Evolutionary conservation across 768 basidiomycete genomes (phyloP), one percentile per base, ranked within the genome.

Genomic region (Plicaturopsis crispa): DNA sequence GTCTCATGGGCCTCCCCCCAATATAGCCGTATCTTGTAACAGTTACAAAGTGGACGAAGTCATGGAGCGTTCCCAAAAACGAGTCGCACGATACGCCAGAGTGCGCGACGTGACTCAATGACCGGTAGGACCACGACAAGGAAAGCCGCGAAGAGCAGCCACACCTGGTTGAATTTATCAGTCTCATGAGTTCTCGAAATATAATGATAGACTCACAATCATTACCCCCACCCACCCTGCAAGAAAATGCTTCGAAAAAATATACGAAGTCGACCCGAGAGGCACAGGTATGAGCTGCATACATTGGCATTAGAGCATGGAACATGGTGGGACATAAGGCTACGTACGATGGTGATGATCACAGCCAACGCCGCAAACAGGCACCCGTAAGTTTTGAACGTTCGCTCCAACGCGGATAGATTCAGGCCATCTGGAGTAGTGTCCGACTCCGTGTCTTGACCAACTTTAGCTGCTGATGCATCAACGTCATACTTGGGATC

Each of bases 311-410:
- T 28, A 28, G 14, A 28, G 26, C 14, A 28, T 8, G 26, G 10
- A 8, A 8, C 26, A 14, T 28, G 14, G 26, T 28, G 8, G 26
- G 10, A 28, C 14, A 8, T 8, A 8, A 26, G 34, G 38, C 20
- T 6, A 30, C 36, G 36, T 20, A 48, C 46, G 30, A 52, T 26
- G 20, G 46, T 48, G 16, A 50, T 49, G 17, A 50, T 33, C 17
- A 47, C 3, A 1, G 48, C 41, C 17, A 51, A 33, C 7, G 40
- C 33, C 12, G 38, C 33, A 21, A 49, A 49, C 11, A 45, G 19
- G 17, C 38, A 8, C 21, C 31, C 38, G 18, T 50, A 49, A 18
- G 31, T 30, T 33, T 48, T 45, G 41, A 45, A 49, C 1, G 50
- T 49, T 22, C 41, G 33, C 16, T 49, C 36, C 4, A 52, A 45